Conservation (phyloP, 768 basidiomycete genomes). For the Podaxis sp. region DNA sequence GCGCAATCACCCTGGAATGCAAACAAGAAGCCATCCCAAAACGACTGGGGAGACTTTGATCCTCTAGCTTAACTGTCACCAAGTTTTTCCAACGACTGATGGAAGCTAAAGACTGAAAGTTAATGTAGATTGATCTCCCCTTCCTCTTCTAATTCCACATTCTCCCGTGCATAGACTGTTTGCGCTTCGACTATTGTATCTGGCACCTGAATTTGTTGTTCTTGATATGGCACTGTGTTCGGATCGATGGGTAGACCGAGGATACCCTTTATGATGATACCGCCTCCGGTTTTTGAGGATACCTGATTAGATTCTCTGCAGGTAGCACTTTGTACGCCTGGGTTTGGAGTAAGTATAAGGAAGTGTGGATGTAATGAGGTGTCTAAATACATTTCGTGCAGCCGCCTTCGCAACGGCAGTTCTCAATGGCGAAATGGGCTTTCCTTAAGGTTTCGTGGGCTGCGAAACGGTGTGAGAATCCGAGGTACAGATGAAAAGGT, state of each 20-base stretch:
- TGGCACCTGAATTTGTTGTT: conserved; percentile 20
- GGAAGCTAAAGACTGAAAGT: neutral
- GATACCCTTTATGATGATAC: conserved; percentile 57
- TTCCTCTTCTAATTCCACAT: conserved; percentile 41
- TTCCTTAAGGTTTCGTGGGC: conserved; percentile 57
- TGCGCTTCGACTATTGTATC: conserved; percentile 54
- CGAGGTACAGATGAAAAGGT: neutral
- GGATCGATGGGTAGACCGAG: conserved; percentile 41
- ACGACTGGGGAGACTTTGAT: conserved; percentile 82
- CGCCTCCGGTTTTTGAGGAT: conserved; percentile 71
- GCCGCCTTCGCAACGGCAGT: conserved; percentile 65
- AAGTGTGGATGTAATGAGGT: neutral
- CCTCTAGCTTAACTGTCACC: conserved; percentile 46
- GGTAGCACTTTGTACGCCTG: conserved; percentile 61
- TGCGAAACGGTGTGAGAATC: conserved; percentile 13
- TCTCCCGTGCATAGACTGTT: conserved; percentile 38
- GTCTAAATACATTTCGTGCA: conserved; percentile 58
- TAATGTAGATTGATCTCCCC: conserved; percentile 10
- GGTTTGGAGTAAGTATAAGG: neutral
- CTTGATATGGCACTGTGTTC: conserved; percentile 31
- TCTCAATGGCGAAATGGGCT: conserved; percentile 52
- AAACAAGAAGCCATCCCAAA: conserved; percentile 50
- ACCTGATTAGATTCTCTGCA: conserved; percentile 76
- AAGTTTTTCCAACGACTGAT: neutral
- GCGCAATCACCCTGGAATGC: conserved; percentile 42